Percentiles rank a stretch among this genome's conserved stretches.
These are phyloP conservation scores for Mycena rosella DNA, from an alignment of 768 basidiomycete genomes.

Conservation along the genomic window DNA sequence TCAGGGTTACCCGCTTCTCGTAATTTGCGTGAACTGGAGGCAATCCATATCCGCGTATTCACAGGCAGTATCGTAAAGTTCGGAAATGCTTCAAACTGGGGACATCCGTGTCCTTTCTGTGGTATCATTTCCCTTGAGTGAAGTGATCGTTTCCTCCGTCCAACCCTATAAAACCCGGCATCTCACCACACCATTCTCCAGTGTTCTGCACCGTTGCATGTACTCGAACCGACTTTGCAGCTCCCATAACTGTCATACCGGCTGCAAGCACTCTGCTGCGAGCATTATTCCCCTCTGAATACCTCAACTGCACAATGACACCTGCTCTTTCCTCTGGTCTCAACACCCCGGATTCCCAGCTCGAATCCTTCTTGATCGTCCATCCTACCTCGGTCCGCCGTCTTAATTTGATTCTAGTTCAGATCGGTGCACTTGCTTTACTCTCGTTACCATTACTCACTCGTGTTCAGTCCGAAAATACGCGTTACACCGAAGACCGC, in stretches of 20 bases:
- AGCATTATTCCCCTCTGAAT: slow-evolving; percentile 54
- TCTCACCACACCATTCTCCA: not conserved
- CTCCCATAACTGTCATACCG: slow-evolving; percentile 89
- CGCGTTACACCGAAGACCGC: slow-evolving; percentile 82
- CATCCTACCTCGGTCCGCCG: slow-evolving; percentile 91
- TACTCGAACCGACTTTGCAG: slow-evolving; percentile 95
- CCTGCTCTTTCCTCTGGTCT: slow-evolving; percentile 72
- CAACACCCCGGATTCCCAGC: slow-evolving; percentile 73
- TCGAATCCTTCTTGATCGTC: slow-evolving; percentile 77
- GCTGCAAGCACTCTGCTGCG: slow-evolving; percentile 83
- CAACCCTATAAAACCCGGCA: not conserved
- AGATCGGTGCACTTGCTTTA: not conserved
- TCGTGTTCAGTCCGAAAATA: slow-evolving; percentile 76
- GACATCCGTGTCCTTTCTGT: too few species aligned
- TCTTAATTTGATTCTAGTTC: slow-evolving; percentile 78
- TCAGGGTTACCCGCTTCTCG: too few species aligned
- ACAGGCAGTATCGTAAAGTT: too few species aligned
- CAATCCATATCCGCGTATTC: too few species aligned
- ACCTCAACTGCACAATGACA: slow-evolving; percentile 58
- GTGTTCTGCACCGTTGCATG: slow-evolving; percentile 73
- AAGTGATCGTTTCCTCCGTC: too few species aligned
- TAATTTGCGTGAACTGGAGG: too few species aligned
- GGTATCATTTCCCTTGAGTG: too few species aligned
- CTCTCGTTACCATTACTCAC: not conserved
- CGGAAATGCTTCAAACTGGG: too few species aligned